Percentiles rank a stretch among this genome's conserved stretches.
Evolutionary conservation across 1,139 yeast species (phyloP).

Genomic region (Geotrichum candidum): DNA sequence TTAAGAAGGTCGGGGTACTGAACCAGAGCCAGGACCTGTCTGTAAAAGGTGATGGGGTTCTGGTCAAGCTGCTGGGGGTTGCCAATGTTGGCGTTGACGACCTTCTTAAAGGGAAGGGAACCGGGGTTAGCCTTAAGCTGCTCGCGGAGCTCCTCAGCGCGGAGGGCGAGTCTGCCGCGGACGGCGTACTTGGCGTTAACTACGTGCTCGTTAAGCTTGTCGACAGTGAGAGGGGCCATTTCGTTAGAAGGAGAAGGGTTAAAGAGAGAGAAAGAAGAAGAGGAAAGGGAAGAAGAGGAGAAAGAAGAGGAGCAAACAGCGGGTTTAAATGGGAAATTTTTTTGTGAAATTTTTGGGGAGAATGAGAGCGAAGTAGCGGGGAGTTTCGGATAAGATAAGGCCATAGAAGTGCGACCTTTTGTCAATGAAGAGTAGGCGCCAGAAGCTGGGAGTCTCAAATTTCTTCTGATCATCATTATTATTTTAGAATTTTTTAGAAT

Average conservation of each 20-base stretch:
- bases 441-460: background rate
- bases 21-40: constrained; percentile 79
- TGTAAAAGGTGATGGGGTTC: constrained; percentile 87
- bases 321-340: background rate
- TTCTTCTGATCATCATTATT: background rate
- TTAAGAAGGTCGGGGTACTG: constrained; percentile 73
- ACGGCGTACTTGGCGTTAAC: constrained; percentile 91
- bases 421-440: background rate
- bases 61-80: constrained; percentile 96
- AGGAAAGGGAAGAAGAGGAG: background rate
- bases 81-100: constrained; percentile 89
- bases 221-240: constrained; percentile 26
- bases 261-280: background rate
- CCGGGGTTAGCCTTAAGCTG: constrained; percentile 49
- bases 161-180: constrained; percentile 85
- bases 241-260: background rate
- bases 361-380: background rate
- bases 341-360: background rate
- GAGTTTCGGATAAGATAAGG: background rate
- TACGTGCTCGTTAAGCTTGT: constrained; percentile 66
- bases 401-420: background rate
- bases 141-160: constrained; percentile 76
- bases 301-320: background rate
- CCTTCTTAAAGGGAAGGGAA: constrained; percentile 67
- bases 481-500: no score